phyloP scores from a whole-genome alignment of 441 rosid genomes.

The Bocquillonia castaneifolia region DNA sequence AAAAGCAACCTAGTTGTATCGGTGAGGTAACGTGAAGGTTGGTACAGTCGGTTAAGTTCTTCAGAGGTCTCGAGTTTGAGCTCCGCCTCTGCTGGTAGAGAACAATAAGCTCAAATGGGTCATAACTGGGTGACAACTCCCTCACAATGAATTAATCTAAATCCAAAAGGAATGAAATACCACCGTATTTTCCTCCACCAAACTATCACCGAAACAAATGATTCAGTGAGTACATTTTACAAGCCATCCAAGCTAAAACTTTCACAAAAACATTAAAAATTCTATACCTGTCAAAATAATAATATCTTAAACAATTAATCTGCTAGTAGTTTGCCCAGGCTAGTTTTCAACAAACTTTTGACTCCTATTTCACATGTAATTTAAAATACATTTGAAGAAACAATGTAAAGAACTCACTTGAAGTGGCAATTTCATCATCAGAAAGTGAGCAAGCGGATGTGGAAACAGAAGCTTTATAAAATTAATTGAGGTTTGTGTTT shows the following conservation, averaged over 20 bases:
- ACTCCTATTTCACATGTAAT: conserved; percentile 42
- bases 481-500: background rate
- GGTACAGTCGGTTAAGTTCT: too few relatives aligned
- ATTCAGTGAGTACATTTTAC: background rate
- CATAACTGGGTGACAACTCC: too few relatives aligned
- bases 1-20: too few relatives aligned
- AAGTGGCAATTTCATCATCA: conserved; percentile 31
- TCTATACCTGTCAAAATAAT: conserved; percentile 73
- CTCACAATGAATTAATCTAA: too few relatives aligned
- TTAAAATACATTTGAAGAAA: too few relatives aligned
- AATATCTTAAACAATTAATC: conserved; percentile 62
- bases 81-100: too few relatives aligned
- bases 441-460: conserved; percentile 36
- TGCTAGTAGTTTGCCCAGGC: conserved; percentile 57
- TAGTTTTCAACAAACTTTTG: conserved; percentile 49
- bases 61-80: too few relatives aligned
- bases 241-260: background rate
- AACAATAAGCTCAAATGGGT: too few relatives aligned
- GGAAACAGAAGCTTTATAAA: conserved; percentile 16
- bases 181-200: conserved; percentile 72
- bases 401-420: conserved; percentile 33
- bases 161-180: too few relatives aligned
- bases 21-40: too few relatives aligned
- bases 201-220: conserved; percentile 50
- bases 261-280: background rate